These are phyloP conservation scores for Capillidium heterosporum DNA, from an alignment of 371 early-diverging fungal genomes.

Conservation along the genomic window DNA sequence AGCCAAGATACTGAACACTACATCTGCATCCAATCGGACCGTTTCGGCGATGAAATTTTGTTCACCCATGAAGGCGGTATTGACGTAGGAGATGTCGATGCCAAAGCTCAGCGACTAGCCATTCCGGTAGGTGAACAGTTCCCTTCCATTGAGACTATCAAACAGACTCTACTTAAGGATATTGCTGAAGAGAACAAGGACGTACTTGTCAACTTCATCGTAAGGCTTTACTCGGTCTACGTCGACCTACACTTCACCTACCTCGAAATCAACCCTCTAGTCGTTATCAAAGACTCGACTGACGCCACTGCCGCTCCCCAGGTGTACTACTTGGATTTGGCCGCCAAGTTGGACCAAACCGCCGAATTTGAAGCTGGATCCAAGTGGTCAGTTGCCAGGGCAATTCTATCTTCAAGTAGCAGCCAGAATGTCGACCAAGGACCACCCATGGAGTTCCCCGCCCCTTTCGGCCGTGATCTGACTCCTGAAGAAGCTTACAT, in stretches of 20 bases:
- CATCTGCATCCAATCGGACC: conserved; percentile 86
- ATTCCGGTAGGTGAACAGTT: conserved; percentile 46
- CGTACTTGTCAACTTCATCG: conserved; percentile 75
- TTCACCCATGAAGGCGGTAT: conserved; percentile 97
- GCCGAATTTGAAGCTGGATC: conserved; percentile 91
- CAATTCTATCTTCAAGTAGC: conserved; percentile 12
- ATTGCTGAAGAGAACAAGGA: conserved; percentile 56
- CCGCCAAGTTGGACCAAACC: conserved; percentile 95
- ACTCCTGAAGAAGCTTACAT: conserved; percentile 94
- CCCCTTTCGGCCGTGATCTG: conserved; percentile 93
- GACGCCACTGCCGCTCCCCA: conserved; percentile 29
- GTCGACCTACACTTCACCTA: conserved; percentile 93
- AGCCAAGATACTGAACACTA: conserved; percentile 83
- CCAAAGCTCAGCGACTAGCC: conserved; percentile 73
- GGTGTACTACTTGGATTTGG: conserved; percentile 86
- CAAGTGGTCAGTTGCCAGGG: conserved; percentile 67
- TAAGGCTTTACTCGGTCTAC: conserved; percentile 83
- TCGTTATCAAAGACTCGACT: conserved; percentile 53
- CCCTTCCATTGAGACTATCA: conserved; percentile 44
- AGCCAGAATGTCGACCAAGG: conserved; percentile 41
- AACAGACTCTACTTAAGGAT: conserved; percentile 34
- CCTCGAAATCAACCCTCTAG: conserved; percentile 96
- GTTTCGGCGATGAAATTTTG: conserved; percentile 87
- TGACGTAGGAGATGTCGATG: conserved; percentile 96
- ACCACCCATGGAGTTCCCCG: conserved; percentile 92